Evolutionary conservation across 176 grass and related monocot genomes (phyloP), one percentile per base, ranked within the genome.

Genomic region (Bonia amplexicaulis): DNA sequence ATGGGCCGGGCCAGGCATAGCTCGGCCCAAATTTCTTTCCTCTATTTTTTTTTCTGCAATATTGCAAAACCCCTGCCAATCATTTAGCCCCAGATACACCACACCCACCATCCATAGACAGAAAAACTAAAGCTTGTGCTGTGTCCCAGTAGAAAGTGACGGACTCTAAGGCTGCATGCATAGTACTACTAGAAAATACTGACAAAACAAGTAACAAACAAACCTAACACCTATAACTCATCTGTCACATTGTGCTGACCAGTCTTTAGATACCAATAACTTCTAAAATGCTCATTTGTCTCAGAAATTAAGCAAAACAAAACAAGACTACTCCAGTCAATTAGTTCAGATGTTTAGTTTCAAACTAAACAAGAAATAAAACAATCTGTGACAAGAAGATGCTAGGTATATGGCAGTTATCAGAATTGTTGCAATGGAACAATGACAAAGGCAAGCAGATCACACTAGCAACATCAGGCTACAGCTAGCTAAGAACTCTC

Each of bases 1-100:
- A 33, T 33, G 31, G 31, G 31, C 31, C 2, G 31, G 31, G 31
- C 31, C 3, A 33, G 31, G 31, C 31, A 33, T 33, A 3, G 3
- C 31, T 33, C 31, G 31, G 31, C 31, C 31, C 31, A 33, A 33
- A 33, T 33, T 31, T 33, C 31, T 33, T 33, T 33, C 31, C 31
- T 33, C 31, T 33, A 33, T 33, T 37, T 37, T n/a, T 37, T 35
- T 37, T n/a, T n/a, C n/a, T n/a, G n/a, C n/a, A n/a, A n/a, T n/a
- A n/a, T n/a, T n/a, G n/a, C n/a, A n/a, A n/a, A n/a, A n/a, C 54
- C 53, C 49, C 9, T 62, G 39, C 69, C 55, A 84, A 84, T 73
- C 68, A 62, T 48, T 29, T 73, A 73, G 4, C 53, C 27, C 67
- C 41, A 62, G 15, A 27, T 61, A 61, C 25, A 70, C 23, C 23